These are phyloP conservation scores for Vicia faba DNA, from an alignment of 306 rosid species.

Conservation along the genomic window DNA sequence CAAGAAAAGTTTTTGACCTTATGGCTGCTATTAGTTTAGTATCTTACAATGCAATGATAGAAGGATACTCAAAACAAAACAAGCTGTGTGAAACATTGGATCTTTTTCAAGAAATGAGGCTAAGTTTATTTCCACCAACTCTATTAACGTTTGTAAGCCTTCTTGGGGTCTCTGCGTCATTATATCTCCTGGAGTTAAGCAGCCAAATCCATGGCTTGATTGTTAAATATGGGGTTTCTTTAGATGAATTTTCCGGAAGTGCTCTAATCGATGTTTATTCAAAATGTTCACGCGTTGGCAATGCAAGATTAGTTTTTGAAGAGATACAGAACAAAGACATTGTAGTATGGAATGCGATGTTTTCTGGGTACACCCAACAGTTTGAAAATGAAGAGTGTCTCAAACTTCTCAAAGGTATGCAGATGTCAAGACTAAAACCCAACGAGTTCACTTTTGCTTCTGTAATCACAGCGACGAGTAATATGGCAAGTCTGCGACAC, in stretches of 20 bases:
- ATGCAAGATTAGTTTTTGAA: constrained; percentile 77
- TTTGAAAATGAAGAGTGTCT: constrained; percentile 72
- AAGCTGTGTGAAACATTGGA: constrained; percentile 61
- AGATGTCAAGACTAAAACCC: constrained; percentile 61
- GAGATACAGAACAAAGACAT: constrained; percentile 69
- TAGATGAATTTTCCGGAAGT: constrained; percentile 78
- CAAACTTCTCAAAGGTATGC: constrained; percentile 59
- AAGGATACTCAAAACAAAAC: constrained; percentile 74
- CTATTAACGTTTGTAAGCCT: constrained; percentile 82
- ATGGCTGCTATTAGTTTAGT: constrained; percentile 58
- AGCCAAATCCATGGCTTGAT: constrained; percentile 73
- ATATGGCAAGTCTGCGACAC: constrained; percentile 67
- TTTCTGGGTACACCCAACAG: constrained; percentile 64
- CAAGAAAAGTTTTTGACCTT: constrained; percentile 64
- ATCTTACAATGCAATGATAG: constrained; percentile 91
- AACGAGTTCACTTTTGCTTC: constrained; percentile 85
- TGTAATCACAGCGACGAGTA: constrained; percentile 66
- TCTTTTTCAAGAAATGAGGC: constrained; percentile 68
- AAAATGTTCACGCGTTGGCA: constrained; percentile 63
- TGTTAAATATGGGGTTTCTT: constrained; percentile 64
- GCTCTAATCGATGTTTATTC: constrained; percentile 85
- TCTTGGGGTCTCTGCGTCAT: constrained; percentile 74
- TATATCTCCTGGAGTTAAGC: constrained; percentile 59
- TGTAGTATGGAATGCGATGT: constrained; percentile 90
- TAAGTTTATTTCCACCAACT: constrained; percentile 54